Evolutionary conservation across 257 asterid genomes (phyloP).

Genomic region (Solanum etuberosum): DNA sequence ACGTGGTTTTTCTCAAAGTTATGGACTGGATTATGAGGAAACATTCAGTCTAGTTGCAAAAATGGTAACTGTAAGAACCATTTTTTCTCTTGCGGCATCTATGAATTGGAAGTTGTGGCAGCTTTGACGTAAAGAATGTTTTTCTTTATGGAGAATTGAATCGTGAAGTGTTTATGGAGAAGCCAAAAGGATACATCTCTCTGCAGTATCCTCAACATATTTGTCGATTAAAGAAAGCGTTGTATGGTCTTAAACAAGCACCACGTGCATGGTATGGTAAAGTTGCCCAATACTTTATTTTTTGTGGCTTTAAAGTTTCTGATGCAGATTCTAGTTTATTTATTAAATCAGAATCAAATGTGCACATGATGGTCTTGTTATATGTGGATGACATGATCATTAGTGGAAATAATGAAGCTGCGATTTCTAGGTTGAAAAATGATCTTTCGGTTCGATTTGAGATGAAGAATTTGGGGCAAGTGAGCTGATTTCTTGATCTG

Average conservation of each 20-base stretch:
- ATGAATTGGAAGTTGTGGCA: neutral
- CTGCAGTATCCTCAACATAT: neutral
- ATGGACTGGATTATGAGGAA: constrained; percentile 5
- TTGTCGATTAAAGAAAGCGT: neutral
- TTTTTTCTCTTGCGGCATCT: neutral
- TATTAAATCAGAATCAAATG: too few relatives aligned
- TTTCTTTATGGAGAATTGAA: constrained; percentile 1
- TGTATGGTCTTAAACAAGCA: too few relatives aligned
- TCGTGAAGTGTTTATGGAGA: neutral
- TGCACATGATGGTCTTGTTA: neutral
- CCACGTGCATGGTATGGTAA: neutral
- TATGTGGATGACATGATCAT: neutral
- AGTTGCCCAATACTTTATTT: neutral
- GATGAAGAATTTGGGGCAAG: constrained; percentile 6
- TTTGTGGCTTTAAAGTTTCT: neutral
- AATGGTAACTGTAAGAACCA: neutral
- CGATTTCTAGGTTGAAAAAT: neutral
- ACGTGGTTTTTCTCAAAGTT: constrained; percentile 2
- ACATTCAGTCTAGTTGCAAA: constrained; percentile 4
- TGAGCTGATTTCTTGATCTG: constrained; percentile 2
- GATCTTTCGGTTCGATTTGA: neutral
- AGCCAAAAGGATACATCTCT: neutral
- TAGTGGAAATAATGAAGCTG: neutral
- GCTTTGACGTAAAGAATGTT: neutral
- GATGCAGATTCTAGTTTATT: neutral